Base-by-base conservation (phyloP, 1,284 basidiomycete genomes). In the Meripilus lineatus region DNA sequence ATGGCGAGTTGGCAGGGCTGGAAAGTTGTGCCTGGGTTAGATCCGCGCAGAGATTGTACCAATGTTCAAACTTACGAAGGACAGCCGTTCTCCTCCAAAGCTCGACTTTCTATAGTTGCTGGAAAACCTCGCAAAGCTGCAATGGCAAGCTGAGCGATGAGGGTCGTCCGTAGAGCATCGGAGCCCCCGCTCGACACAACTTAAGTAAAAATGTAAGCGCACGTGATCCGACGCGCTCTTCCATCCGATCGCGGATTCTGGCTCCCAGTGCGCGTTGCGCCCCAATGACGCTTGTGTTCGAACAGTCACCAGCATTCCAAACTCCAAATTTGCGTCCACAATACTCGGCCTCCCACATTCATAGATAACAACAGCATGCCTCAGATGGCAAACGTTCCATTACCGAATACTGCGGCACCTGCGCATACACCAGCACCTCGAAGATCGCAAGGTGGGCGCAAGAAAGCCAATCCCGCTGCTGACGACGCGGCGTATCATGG, bases 401-500 rank as follows among this genome's bases (percentile, higher is more conserved):
- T 32, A 20, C 15, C 44, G 5, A 39, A 23, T 15, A 18, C 32
- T 13, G 40, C 43, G 22, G 17, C 28, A 22, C 13, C 32, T 13
- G 22, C 43, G 17, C 15, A n/a, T 22, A 37, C 22, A 32, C 37
- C 43, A 26, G 18, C 49, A 43, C 34, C 52, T 40, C 44, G 47
- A 22, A 21, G 50, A 28, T 42, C 45, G 2, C 55, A 55, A 35
- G 53, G 43, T 11, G 5, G 8, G 21, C 59, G 61, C 11, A 58
- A 56, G 49, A 58, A 53, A 44, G 50, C 51, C 6, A 46, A 51
- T 25, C 46, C 47, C 4, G 40, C 49, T n/a, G 56, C 54, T 4
- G 61, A 63, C 52, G 61, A 63, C 41, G 59, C 61, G 8, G 58
- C 61, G 17, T 63, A 63, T 46, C 61, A 63, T 44, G 59, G 51